Base-by-base conservation (phyloP, 179 eudicot genomes). In the Carnegiea gigantea region DNA sequence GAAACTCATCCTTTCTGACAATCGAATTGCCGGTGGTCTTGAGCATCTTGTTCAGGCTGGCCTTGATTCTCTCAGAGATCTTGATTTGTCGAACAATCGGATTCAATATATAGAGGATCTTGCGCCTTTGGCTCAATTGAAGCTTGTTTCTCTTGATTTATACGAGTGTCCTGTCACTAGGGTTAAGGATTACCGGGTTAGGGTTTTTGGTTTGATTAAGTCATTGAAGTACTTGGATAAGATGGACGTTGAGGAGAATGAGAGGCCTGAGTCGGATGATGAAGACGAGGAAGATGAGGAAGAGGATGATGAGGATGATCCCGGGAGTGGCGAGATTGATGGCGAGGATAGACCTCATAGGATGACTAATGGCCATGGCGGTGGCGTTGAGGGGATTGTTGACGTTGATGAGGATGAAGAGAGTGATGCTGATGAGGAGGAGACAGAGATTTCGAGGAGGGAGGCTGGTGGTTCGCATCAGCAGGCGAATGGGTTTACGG, bases 141-240 rank as follows among this genome's bases (percentile, higher is more conserved):
- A 81, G 88, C 77, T 95, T 76, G 92, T 91, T 10, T 91, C 93
- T 33, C 89, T 95, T 75, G 98, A 95, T 93, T 90, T 95, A 67
- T 95, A 95, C 15, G 97, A 95, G 93, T 95, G 98, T 81, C 98
- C 98, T 6, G 98, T 95, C 1, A 95, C 98, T 17, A 88, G 93
- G 80, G 89, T 89, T 20, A 90, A 91, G 91, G 98, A 93, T 87
- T 95, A 93, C 78, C 82, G 98, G 77, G 90, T 87, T 82, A 86
- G 90, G 84, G 98, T 92, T 78, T 95, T 95, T 62, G 98, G 93
- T 4, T 88, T 95, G 92, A 90, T 95, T 67, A 88, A 82, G 85
- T 88, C 91, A 60, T 88, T 95, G 85, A 92, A 88, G 86, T 95
- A 92, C 85, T 90, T 95, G 91, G 98, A 95, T 91, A 95, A 95